Conservation (phyloP, 2,329 filamentous ascomycete species). For the Sporothrix mexicana region DNA sequence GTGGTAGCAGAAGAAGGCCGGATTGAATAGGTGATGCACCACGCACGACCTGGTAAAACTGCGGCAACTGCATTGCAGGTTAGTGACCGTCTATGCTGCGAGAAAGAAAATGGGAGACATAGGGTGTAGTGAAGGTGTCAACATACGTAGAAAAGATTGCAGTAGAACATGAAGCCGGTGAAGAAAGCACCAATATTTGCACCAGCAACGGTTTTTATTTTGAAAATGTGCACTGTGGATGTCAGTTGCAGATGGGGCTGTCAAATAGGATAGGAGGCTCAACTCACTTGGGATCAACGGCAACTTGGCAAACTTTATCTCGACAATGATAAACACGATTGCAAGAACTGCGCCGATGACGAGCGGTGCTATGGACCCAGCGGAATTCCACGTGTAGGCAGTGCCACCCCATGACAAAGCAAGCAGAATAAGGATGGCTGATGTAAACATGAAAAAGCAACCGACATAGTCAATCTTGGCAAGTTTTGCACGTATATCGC, state of each 20-base stretch:
- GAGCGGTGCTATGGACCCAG: constrained; percentile 32
- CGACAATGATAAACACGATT: constrained; percentile 33
- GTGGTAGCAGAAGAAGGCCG: constrained; percentile 34
- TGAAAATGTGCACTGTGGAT: constrained; percentile 36
- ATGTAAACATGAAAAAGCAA: constrained; percentile 31
- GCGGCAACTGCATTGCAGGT: constrained; percentile 30
- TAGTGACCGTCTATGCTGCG: background rate
- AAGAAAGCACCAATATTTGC: constrained; percentile 33
- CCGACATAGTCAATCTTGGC: constrained; percentile 34
- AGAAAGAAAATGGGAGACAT: background rate
- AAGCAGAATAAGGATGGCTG: constrained; percentile 27
- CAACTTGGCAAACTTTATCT: constrained; percentile 14
- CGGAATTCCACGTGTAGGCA: constrained; percentile 33
- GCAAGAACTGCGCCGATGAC: constrained; percentile 26
- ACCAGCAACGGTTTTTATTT: constrained; percentile 30
- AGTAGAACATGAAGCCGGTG: constrained; percentile 36
- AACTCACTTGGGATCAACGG: constrained; percentile 22
- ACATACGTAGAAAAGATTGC: constrained; percentile 36
- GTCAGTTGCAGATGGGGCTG: no score
- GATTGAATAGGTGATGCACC: constrained; percentile 35
- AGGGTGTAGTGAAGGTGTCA: background rate
- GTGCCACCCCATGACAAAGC: constrained; percentile 31
- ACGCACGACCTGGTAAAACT: constrained; percentile 37
- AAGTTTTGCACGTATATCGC: constrained; percentile 32
- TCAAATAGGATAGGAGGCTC: no score